Base-by-base conservation (phyloP, 2,329 filamentous ascomycete species). In the Ustilaginoidea virens region DNA sequence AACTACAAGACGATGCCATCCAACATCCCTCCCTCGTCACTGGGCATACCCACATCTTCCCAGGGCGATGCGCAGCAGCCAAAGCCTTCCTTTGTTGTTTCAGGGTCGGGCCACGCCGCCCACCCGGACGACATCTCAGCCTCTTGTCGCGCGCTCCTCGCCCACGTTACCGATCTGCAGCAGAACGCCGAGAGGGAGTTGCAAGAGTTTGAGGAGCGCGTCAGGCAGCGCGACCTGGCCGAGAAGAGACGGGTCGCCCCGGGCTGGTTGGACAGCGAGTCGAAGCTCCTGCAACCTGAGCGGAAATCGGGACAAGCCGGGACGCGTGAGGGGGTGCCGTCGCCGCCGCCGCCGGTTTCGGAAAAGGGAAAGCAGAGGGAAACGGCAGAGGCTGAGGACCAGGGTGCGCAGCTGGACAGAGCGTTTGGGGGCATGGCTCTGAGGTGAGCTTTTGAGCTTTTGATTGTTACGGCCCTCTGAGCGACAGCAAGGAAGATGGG, bases 1-100 rank as follows among this genome's bases (percentile, higher is more conserved):
- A 92, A 83, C 42, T 96, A 94, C 67, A 87, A 86, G 49, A 69
- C 74, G 8, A 77, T 96, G 47, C 82, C 87, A 0, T 87, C 83
- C 1, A 80, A 83, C 2, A 70, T 96, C 0, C 87, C 90, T 2
- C 45, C 52, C 3, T 52, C 53, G 2, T 39, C 45, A 16, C 36
- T 54, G 14, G 50, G 49, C 31, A 46, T 56, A 16, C 43, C 49
- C 13, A 51, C 51, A 10, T 48, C 53, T 13, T 46, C 53, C 44
- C 39, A 54, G 46, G 33, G 44, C 40, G 33, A 49, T 36, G 35
- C 48, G 35, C 36, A 42, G 36, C 39, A 54, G 44, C 37, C 55
- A n/a, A 77, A 70, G 40, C 65, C 63, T 17, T 68, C 66, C 38
- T 94, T 92, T 53, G 74, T 96, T 14, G 61, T 80, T 30, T 87